A percentile compares a stretch with the other conserved stretches of the same genome.
These are phyloP conservation scores for Saccharomyces hybrid DNA, from an alignment of 1,139 yeast genomes.

Conservation along the genomic window DNA sequence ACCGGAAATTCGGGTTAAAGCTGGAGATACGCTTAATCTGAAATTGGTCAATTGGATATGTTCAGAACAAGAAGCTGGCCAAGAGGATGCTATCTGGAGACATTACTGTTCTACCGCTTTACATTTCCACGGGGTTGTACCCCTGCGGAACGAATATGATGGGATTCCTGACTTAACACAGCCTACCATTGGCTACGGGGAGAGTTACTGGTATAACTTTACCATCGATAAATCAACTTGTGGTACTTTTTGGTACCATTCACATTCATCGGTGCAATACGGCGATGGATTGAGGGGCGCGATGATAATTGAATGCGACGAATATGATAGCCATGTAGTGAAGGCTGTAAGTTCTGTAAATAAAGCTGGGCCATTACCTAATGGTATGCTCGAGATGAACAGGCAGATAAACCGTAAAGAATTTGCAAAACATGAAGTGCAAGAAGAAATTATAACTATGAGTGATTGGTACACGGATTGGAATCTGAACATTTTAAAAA, in stretches of 20 bases:
- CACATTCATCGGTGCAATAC: slow-evolving; percentile 42
- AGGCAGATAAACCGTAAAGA: slow-evolving; percentile 34
- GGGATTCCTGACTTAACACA: slow-evolving; percentile 43
- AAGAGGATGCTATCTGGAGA: slow-evolving; percentile 10
- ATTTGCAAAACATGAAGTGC: slow-evolving; percentile 48
- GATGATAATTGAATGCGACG: slow-evolving; percentile 39
- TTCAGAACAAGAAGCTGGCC: slow-evolving; percentile 10
- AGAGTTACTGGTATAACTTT: slow-evolving; percentile 35
- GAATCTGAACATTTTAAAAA: slow-evolving; percentile 52
- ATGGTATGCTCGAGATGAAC: slow-evolving; percentile 16
- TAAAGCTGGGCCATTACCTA: too few species aligned
- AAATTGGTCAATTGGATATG: slow-evolving; percentile 18
- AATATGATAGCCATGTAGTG: slow-evolving; percentile 39
- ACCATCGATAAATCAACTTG: slow-evolving; percentile 36
- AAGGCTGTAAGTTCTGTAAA: slow-evolving; percentile 23
- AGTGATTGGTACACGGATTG: slow-evolving; percentile 54
- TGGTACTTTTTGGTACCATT: slow-evolving; percentile 48
- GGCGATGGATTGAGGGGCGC: slow-evolving; percentile 45
- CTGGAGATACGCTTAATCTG: slow-evolving; percentile 20
- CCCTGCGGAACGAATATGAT: slow-evolving; percentile 34
- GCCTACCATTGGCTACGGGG: slow-evolving; percentile 36
- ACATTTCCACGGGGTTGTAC: slow-evolving; percentile 44
- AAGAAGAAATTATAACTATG: slow-evolving; percentile 49
- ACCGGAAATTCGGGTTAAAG: slow-evolving; percentile 16
- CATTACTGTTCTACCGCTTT: slow-evolving; percentile 31